Evolutionary conservation across 2,329 filamentous ascomycete species (phyloP), one percentile per base, ranked within the genome.

Genomic region (Diaporthe nobilis): DNA sequence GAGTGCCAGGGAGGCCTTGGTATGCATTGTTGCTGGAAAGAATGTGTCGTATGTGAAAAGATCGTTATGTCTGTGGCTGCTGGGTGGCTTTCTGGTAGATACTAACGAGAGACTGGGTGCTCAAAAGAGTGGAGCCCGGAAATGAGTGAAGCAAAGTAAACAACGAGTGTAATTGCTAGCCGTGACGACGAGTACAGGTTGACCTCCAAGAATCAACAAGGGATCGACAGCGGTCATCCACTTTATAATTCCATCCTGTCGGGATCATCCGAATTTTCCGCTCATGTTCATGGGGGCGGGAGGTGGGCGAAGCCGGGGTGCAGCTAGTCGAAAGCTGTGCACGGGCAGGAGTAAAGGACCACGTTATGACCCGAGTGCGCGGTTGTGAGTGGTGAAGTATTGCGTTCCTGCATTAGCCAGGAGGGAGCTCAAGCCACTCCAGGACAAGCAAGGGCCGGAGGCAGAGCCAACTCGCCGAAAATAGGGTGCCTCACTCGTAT

Each of bases 11-110:
- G 71, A n/a, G 20, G 20, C 8, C 42, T 60, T 58, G 53, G 71
- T 49, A 25, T 61, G 60, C 74, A 75, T 75, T 12, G 15, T 55
- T 53, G 22, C 15, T 39, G 22, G 22, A 47, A 65, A 15, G 65
- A 55, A 20, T 28, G 65, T 55, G 7, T 37, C 4, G 15, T 25
- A 6, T 20, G 1, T 39, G 13, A 67, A 51, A 37, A 12, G 9
- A 37, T 25, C 15, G 47, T 3, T 51, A 12, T 10, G 0, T 4
- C 9, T 42, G 12, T 55, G 13, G 15, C 13, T 39, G 47, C 22
- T 22, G 22, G 31, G 15, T 61, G 37, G 13, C 28, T 39, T 17
- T 42, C 4, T 39, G 22, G 8, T 28, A 39, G 12, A 13, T 39
- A 6, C 2, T 70, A 70, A 22, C 8, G 65, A 70, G 34, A 39